phyloP scores from a whole-genome alignment of 345 rosid species.

The Eucalyptus lansdowneana region DNA sequence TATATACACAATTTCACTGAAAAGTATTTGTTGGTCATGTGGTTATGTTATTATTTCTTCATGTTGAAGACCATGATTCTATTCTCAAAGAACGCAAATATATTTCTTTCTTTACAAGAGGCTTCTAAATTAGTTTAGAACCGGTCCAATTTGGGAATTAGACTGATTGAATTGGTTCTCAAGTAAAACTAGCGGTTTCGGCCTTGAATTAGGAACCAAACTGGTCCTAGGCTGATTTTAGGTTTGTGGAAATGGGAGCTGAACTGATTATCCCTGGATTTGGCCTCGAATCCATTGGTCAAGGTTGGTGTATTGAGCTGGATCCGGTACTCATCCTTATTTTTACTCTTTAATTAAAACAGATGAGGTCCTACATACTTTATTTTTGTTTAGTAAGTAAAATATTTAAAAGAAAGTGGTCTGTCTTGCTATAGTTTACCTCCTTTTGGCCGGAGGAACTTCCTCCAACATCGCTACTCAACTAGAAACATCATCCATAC shows the following conservation, averaged over 20 bases:
- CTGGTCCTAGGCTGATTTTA: fast-evolving
- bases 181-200: fast-evolving
- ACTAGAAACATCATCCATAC: neutral
- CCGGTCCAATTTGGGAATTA: neutral
- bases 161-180: neutral
- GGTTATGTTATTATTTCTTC: neutral
- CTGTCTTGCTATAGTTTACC: neutral
- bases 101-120: neutral
- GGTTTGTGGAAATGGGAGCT: neutral
- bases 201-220: fast-evolving
- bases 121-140: neutral
- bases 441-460: neutral
- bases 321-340: neutral
- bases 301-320: neutral
- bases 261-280: neutral
- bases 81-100: no score
- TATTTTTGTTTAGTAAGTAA: neutral
- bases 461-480: neutral
- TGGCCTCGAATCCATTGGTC: neutral
- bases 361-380: neutral
- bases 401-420: neutral
- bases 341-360: neutral
- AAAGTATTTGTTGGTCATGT: neutral
- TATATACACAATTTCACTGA: neutral
- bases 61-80: neutral